phyloP scores from a whole-genome alignment of 257 asterid genomes.

The Orobanche coerulescens region DNA sequence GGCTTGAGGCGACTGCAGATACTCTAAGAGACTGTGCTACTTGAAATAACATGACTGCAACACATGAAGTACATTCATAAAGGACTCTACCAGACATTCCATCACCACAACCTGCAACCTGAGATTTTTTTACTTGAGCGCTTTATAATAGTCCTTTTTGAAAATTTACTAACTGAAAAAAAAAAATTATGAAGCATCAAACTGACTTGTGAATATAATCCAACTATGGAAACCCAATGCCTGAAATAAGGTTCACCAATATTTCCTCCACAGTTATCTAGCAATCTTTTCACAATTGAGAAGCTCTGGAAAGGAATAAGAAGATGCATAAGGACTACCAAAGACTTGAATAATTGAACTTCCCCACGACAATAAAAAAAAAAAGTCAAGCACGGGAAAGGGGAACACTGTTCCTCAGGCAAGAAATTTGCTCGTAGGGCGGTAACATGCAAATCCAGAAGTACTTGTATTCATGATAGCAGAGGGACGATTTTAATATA shows the following conservation, averaged over 20 bases:
- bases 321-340: conserved; percentile 19
- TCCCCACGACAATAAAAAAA: conserved; percentile 11
- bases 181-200: conserved; percentile 15
- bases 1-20: conserved; percentile 39
- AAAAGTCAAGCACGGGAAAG: neutral
- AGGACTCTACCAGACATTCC: conserved; percentile 71
- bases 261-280: conserved; percentile 54
- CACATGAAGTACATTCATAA: conserved; percentile 75
- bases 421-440: neutral
- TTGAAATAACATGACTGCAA: conserved; percentile 68
- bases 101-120: conserved; percentile 58
- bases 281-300: conserved; percentile 56
- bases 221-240: conserved; percentile 69
- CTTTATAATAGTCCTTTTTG: conserved; percentile 13
- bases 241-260: conserved; percentile 46
- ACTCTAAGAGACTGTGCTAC: conserved; percentile 66
- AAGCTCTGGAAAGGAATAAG: conserved; percentile 58
- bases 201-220: conserved; percentile 72
- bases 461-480: conserved; percentile 7
- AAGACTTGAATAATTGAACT: conserved; percentile 17
- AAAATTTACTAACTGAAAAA: conserved; percentile 17
- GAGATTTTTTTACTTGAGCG: conserved; percentile 25
- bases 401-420: neutral
- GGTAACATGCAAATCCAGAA: neutral
- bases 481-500: conserved; percentile 21